Base-by-base conservation (phyloP, 441 rosid species). In the Brassica hybrid region DNA sequence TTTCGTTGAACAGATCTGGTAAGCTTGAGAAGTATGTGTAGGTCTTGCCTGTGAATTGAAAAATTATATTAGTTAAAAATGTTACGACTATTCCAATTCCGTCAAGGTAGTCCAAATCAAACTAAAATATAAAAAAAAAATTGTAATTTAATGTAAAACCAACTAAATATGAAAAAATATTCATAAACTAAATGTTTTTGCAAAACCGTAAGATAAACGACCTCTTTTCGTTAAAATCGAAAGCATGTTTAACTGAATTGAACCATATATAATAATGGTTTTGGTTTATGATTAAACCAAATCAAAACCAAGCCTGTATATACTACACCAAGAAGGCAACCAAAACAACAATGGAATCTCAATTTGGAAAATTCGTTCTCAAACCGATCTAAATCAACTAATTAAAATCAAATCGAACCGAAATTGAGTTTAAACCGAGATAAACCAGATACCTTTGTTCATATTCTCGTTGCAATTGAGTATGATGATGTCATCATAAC, bases 381-480 rank as follows among this genome's bases (percentile, higher is more conserved):
- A 18, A 5, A 58, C 32, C 63, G 3, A 21, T 11, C 32, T 21
- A 67, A 38, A 14, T 12, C 7, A 14, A 4, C 7, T 18, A 23
- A 69, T 34, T 34, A 0, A 68, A 41, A 19, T 16, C 2, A 58
- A 76, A 71, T 60, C 38, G 61, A 30, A 30, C 62, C 16, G 52
- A 32, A 32, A 0, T 14, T 56, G 9, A 48, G 7, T 30, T 1
- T 50, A 58, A 60, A 72, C 69, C 72, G 68, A 50, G 45, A 63
- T 9, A 62, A 52, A 56, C 27, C 30, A 27, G 1, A 1, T 79
- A 74, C 98, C 98, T 13, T 88, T 81, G 76, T 94, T 86, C 97
- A 94, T 92, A 82, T 92, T 94, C 83, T 94, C 96, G 5, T 82
- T 76, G 75, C 97, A 94, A 16, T 89, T 69, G 63, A 94, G 86